phyloP scores from a whole-genome alignment of 2,329 filamentous ascomycete species.

The Endothia cerciana region DNA sequence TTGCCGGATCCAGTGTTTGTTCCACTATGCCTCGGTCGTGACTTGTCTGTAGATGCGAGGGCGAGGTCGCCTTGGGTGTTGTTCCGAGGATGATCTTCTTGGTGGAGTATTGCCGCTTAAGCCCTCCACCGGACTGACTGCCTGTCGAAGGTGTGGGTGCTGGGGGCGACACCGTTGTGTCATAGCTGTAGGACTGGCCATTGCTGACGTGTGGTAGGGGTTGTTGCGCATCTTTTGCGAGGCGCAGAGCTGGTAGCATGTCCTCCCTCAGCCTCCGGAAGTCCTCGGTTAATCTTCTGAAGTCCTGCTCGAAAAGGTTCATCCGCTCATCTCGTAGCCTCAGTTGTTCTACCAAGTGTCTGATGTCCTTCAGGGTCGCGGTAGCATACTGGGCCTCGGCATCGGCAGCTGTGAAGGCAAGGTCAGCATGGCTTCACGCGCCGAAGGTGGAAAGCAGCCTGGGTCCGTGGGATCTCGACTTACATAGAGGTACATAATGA shows the following conservation, averaged over 20 bases:
- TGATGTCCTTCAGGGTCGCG: slow-evolving; percentile 91
- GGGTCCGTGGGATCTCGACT: slow-evolving; percentile 39
- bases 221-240: slow-evolving; percentile 89
- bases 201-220: slow-evolving; percentile 68
- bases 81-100: slow-evolving; percentile 74
- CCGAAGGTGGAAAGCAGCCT: too few species aligned
- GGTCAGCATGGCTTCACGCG: slow-evolving; percentile 27
- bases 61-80: slow-evolving; percentile 76
- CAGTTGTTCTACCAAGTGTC: slow-evolving; percentile 86
- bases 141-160: slow-evolving; percentile 60
- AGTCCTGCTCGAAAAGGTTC: slow-evolving; percentile 77
- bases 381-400: slow-evolving; percentile 82
- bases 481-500: slow-evolving; percentile 92
- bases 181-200: slow-evolving; percentile 53
- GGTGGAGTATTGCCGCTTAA: slow-evolving; percentile 75
- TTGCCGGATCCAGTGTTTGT: slow-evolving; percentile 69
- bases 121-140: slow-evolving; percentile 51
- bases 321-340: slow-evolving; percentile 90
- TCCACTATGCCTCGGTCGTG: slow-evolving; percentile 69
- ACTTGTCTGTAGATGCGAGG: slow-evolving; percentile 70
- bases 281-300: slow-evolving; percentile 83
- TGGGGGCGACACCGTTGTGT: slow-evolving; percentile 59
- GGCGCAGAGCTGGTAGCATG: slow-evolving; percentile 83
- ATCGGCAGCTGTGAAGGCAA: slow-evolving; percentile 71
- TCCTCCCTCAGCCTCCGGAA: slow-evolving; percentile 89